phyloP scores from a whole-genome alignment of 371 early-diverging fungal genomes.

The Mortierella sp. region DNA sequence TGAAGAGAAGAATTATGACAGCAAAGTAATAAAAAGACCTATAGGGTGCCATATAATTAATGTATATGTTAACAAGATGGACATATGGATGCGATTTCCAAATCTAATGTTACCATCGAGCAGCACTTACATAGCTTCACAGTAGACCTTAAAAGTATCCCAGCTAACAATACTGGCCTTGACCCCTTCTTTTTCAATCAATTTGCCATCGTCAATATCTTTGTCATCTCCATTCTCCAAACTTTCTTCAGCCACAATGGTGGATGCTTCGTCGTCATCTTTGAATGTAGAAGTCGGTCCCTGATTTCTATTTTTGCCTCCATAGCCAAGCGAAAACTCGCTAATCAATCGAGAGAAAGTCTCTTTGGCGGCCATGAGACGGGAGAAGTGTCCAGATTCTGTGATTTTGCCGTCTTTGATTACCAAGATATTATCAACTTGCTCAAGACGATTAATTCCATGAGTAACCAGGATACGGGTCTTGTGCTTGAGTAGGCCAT shows the following conservation, averaged over 20 bases:
- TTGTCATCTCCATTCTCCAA: neutral
- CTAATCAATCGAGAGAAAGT: slow-evolving; percentile 63
- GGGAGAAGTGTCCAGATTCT: slow-evolving; percentile 75
- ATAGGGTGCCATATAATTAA: neutral
- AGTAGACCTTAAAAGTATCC: slow-evolving; percentile 77
- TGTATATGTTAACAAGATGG: neutral
- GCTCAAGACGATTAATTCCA: slow-evolving; percentile 80
- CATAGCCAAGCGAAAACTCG: slow-evolving; percentile 34
- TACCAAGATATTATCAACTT: slow-evolving; percentile 76
- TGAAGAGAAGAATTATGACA: slow-evolving; percentile 10
- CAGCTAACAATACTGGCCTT: slow-evolving; percentile 74
- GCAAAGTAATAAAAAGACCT: slow-evolving; percentile 16
- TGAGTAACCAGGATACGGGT: slow-evolving; percentile 91
- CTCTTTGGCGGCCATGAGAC: slow-evolving; percentile 71
- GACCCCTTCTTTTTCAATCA: slow-evolving; percentile 41
- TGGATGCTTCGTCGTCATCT: slow-evolving; percentile 24
- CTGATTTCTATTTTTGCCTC: neutral
- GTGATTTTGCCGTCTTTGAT: slow-evolving; percentile 77
- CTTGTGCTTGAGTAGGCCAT: slow-evolving; percentile 80
- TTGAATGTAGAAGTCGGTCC: neutral
- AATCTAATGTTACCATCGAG: neutral
- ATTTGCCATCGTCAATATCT: neutral
- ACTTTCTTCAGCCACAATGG: slow-evolving; percentile 16
- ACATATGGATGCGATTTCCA: too few relatives aligned
- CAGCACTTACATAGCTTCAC: slow-evolving; percentile 54